Evolutionary conservation across 78 protist genomes (phyloP).

Genomic region (Guillardia theta): DNA sequence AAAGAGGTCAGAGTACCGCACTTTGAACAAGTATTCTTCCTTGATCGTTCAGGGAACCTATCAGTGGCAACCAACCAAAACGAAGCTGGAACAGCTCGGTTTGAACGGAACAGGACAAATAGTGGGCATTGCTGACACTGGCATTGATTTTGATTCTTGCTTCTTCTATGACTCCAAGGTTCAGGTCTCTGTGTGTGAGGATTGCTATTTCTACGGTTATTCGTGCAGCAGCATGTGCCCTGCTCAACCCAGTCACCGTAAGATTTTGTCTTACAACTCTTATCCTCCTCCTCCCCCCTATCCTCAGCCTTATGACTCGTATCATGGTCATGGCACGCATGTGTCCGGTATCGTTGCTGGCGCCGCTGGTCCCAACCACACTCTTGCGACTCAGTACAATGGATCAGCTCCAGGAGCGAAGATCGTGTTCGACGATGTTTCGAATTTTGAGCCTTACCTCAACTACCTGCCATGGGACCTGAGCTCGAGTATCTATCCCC

Average conservation of each 20-base stretch:
- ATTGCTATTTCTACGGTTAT: background rate
- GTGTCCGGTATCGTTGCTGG: constrained; percentile 31
- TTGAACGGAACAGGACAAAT: background rate
- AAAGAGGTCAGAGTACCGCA: too few relatives aligned
- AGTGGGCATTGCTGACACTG: background rate
- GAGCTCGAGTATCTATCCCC: background rate
- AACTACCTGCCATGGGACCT: constrained; percentile 18
- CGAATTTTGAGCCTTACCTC: background rate
- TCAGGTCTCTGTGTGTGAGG: background rate
- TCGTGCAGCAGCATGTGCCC: background rate
- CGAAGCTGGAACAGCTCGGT: background rate
- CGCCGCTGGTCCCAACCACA: background rate
- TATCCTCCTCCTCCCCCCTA: background rate
- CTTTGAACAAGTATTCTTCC: too few relatives aligned
- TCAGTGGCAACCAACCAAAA: too few relatives aligned
- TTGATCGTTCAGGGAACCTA: too few relatives aligned
- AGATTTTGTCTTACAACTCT: background rate
- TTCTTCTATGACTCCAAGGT: background rate
- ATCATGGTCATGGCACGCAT: constrained; percentile 55
- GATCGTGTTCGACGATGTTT: constrained; percentile 28
- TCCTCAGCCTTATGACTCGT: background rate
- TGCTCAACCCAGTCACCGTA: background rate
- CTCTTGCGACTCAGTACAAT: background rate
- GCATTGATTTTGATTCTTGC: background rate
- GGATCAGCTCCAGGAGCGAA: constrained; percentile 31